phyloP scores from a whole-genome alignment of 352 stramenopile genomes.

The Globisporangium spinosum region DNA sequence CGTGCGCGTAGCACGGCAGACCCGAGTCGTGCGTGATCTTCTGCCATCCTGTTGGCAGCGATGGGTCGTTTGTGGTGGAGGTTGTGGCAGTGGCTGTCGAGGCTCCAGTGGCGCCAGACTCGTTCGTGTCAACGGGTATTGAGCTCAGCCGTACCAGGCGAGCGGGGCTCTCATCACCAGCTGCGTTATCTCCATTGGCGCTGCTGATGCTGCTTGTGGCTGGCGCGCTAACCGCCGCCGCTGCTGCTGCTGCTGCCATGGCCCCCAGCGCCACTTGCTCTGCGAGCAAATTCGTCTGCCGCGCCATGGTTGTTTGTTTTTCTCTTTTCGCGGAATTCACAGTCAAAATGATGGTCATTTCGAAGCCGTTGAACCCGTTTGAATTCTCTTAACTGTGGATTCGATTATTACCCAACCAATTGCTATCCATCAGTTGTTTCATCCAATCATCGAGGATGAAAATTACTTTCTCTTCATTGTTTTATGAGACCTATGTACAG shows the following conservation, averaged over 20 bases:
- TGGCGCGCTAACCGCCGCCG: background rate
- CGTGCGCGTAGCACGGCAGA: conserved; percentile 68
- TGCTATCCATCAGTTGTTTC: background rate
- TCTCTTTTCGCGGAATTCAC: background rate
- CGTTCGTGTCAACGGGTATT: conserved; percentile 23
- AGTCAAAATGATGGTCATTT: background rate
- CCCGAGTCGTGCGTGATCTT: conserved; percentile 61
- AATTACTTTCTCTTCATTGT: too few relatives aligned
- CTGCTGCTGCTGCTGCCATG: conserved; percentile 14
- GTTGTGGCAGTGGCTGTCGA: conserved; percentile 8
- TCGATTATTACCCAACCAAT: conserved; percentile 10
- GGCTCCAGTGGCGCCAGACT: background rate
- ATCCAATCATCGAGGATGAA: conserved; percentile 1
- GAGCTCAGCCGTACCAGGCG: conserved; percentile 57
- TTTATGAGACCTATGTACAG: background rate
- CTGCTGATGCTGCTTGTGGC: background rate
- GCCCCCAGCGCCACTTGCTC: conserved; percentile 21
- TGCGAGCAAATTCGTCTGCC: conserved; percentile 15
- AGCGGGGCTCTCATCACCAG: conserved; percentile 26
- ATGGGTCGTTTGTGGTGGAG: conserved; percentile 19
- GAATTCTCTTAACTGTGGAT: background rate
- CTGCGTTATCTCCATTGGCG: conserved; percentile 1
- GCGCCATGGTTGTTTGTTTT: conserved; percentile 19
- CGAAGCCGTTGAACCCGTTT: background rate
- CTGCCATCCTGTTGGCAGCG: conserved; percentile 61